Percentiles rank a stretch among this genome's conserved stretches.
These are phyloP conservation scores for Ceratocystis cubensis DNA, from an alignment of 2,329 filamentous ascomycete species.

Conservation along the genomic window DNA sequence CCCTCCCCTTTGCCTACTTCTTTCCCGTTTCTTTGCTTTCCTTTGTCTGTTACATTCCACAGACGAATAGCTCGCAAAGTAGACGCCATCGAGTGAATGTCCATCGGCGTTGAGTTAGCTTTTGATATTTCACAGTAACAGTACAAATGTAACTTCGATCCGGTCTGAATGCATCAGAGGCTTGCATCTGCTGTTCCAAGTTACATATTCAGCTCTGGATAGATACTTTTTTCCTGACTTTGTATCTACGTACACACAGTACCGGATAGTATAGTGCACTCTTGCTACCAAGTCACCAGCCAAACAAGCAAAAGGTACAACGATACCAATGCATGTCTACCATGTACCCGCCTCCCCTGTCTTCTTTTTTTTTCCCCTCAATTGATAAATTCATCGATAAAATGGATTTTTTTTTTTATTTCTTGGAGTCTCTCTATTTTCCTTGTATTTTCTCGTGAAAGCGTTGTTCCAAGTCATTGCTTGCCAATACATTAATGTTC, in stretches of 20 bases:
- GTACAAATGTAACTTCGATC: too few species aligned
- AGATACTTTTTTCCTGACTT: conserved; percentile 1
- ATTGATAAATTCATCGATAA: conserved; percentile 2
- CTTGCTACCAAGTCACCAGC: neutral
- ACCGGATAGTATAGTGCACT: neutral
- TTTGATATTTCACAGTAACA: neutral
- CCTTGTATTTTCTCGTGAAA: conserved; percentile 4
- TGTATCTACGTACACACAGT: neutral
- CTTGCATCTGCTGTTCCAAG: neutral
- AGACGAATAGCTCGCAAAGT: too few species aligned
- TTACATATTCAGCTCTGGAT: neutral
- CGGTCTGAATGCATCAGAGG: neutral
- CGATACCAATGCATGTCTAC: conserved; percentile 3
- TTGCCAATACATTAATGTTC: neutral
- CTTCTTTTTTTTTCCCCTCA: neutral
- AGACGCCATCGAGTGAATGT: too few species aligned
- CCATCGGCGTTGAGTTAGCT: too few species aligned
- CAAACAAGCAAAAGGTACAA: neutral
- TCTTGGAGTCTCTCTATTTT: neutral
- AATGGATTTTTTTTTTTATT: neutral
- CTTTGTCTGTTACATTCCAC: too few species aligned
- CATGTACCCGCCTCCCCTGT: neutral
- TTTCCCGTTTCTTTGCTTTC: too few species aligned
- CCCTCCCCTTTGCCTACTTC: too few species aligned
- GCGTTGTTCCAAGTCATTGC: neutral